Base-by-base conservation (phyloP, 2,329 filamentous ascomycete genomes). In the Helotiales sp. region DNA sequence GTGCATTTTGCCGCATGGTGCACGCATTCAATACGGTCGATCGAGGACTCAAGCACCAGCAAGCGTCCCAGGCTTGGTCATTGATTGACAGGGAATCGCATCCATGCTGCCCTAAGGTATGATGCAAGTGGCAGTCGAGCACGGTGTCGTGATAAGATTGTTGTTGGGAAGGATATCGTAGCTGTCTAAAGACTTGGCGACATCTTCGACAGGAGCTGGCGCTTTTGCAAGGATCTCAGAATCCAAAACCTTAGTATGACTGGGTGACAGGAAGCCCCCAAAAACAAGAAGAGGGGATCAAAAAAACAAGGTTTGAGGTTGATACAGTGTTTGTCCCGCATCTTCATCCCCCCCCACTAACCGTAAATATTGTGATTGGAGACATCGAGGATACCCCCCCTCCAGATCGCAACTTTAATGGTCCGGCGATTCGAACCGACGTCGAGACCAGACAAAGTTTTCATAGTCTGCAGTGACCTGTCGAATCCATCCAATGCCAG, bases 51-150 rank as follows among this genome's bases (percentile, higher is more conserved):
- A 22, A 58, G 43, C 26, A 24, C 15, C 43, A 34, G n/a, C 26
- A 30, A 8, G 3, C 59, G n/a, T 20, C 20, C 26, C 11, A 43
- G 6, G 13, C 8, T 22, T 61, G 7, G 32, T 17, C 30, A 15
- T 22, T 4, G 22, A 40, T 32, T 59, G 17, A 54, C 26, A 49
- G 26, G 52, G 40, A 30, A 50, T 37, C 13, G 17, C 20, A 24
- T 45, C 47, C 22, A 13, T 58, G 57, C 64, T 66, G 58, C 58
- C 58, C 37, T 66, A 66, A 54, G 34, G 40, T n/a, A 54, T 24
- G 40, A 49, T 40, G 50, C 37, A 66, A 37, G 47, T 43, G 32
- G 24, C 20, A 54, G 26, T 47, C 24, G 50, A 50, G 24, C 6
- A 11, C 28, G 22, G 64, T 66, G 50, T 50, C 40, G 49, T 62